phyloP scores from a whole-genome alignment of 1,284 basidiomycete species.

The Termitomyces sp. region DNA sequence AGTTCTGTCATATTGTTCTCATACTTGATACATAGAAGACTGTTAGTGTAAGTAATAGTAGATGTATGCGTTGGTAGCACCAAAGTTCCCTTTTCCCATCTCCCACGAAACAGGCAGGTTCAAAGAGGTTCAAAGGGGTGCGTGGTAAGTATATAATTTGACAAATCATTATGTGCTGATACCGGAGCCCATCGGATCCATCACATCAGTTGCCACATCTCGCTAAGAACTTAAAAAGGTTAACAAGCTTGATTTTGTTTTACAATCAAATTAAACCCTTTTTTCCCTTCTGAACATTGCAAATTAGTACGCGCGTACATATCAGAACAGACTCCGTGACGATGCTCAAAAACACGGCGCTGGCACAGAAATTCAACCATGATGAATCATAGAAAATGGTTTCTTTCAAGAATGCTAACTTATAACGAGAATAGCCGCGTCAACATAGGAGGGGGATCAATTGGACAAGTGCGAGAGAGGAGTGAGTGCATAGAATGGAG shows the following conservation, averaged over 20 bases:
- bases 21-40: neutral
- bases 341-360: too few relatives aligned
- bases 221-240: conserved; percentile 3
- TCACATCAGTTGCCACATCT: conserved; percentile 5
- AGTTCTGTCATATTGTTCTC: neutral
- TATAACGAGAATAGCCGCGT: neutral
- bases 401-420: neutral
- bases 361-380: too few relatives aligned
- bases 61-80: neutral
- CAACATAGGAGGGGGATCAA: neutral
- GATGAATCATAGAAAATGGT: too few relatives aligned
- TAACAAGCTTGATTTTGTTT: neutral
- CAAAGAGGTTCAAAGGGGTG: too few relatives aligned
- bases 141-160: neutral
- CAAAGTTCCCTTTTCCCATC: neutral
- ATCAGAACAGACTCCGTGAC: too few relatives aligned
- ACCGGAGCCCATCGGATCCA: conserved; percentile 1
- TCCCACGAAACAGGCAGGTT: neutral
- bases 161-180: conserved; percentile 1
- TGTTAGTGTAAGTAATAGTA: neutral
- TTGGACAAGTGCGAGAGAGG: neutral
- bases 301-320: too few relatives aligned
- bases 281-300: too few relatives aligned
- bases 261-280: neutral
- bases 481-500: too few relatives aligned